Percentiles rank a stretch among this genome's conserved stretches.
phyloP scores from a whole-genome alignment of 257 asterid genomes.

The Coffea eugenioides region DNA sequence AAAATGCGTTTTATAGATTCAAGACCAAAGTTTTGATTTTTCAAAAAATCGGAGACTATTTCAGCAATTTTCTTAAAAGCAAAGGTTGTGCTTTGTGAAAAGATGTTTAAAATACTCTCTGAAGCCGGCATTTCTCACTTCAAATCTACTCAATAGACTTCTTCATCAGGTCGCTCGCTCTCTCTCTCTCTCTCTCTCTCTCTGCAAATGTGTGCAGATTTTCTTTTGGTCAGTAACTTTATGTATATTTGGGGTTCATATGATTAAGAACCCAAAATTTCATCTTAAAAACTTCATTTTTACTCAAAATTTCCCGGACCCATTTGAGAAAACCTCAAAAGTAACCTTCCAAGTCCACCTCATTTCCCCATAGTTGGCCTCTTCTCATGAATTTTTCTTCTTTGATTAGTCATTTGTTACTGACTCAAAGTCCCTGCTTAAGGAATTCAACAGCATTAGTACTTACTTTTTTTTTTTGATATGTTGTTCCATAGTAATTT shows the following conservation, averaged over 20 bases:
- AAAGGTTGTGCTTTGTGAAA: no score
- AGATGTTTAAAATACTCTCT: no score
- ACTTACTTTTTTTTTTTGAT: no score
- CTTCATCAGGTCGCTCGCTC: not conserved
- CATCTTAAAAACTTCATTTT: not conserved
- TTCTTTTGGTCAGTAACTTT: no score
- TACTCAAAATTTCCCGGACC: not conserved
- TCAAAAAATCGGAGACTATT: no score
- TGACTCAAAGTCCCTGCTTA: not conserved
- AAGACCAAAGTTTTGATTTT: no score
- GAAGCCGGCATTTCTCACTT: not conserved
- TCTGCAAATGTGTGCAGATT: no score
- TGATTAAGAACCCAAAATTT: not conserved
- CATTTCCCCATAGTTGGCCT: not conserved
- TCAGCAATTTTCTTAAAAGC: no score
- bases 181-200: not conserved
- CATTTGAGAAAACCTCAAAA: not conserved
- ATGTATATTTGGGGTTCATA: no score
- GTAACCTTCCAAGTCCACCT: not conserved
- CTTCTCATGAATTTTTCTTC: no score
- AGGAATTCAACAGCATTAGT: not conserved
- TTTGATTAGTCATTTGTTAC: not conserved
- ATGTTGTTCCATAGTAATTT: no score
- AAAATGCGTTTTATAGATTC: no score
- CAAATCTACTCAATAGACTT: not conserved